A percentile compares a stretch with the other conserved stretches of the same genome.
Evolutionary conservation across 306 rosid species (phyloP).

Genomic region (Glycyrrhiza uralensis): DNA sequence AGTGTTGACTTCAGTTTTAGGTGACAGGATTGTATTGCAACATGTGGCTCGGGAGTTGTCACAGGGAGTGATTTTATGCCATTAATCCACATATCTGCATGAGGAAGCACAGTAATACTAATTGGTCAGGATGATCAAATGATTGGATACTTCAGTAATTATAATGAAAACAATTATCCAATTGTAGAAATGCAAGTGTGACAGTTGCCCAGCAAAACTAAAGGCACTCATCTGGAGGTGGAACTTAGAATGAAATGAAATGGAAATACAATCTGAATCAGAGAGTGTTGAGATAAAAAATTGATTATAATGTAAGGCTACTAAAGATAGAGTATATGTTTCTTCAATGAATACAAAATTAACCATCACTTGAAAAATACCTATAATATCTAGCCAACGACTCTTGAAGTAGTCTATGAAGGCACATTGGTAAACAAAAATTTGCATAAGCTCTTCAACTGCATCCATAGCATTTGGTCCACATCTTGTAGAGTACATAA

Average conservation of each 20-base stretch:
- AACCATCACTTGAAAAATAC: constrained; percentile 38
- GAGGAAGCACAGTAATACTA: constrained; percentile 28
- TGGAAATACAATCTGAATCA: constrained; percentile 5
- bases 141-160: not conserved
- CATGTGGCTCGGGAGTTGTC: constrained; percentile 60
- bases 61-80: constrained; percentile 58
- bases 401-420: constrained; percentile 71
- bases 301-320: constrained; percentile 34
- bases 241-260: not conserved
- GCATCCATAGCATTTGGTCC: constrained; percentile 56
- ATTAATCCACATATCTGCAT: constrained; percentile 63
- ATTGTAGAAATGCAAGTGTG: constrained; percentile 22
- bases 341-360: constrained; percentile 16
- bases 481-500: constrained; percentile 60
- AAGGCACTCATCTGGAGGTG: not conserved
- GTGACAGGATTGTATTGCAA: constrained; percentile 70
- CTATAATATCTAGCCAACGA: constrained; percentile 58
- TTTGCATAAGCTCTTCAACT: constrained; percentile 73
- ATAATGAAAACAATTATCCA: not conserved
- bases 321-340: not conserved
- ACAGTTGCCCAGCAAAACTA: constrained; percentile 7
- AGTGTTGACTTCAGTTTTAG: constrained; percentile 60
- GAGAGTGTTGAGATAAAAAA: not conserved
- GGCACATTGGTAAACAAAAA: constrained; percentile 70
- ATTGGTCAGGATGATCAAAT: not conserved